Evolutionary conservation across 371 early-diverging fungal species (phyloP), one percentile per base, ranked within the genome.

Genomic region (Rhizopus microsporus): DNA sequence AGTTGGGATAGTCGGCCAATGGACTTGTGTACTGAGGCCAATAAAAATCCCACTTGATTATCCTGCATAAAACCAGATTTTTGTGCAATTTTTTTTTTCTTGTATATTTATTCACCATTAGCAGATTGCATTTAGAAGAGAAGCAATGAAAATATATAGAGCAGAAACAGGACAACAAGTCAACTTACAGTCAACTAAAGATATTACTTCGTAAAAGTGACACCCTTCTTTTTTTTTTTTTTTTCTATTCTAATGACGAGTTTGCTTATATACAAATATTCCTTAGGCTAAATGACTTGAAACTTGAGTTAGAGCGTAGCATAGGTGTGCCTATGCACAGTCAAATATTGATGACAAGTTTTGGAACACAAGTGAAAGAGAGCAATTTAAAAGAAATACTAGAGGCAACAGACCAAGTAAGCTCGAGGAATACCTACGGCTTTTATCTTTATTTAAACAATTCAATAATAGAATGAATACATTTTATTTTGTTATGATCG

Each of bases 321-420:
- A 76, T 79, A 15, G 80, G 77, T 37, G 75, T 86, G 12, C 76
- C 81, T 10, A 62, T 67, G 10, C 62, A 64, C 38, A 71, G 69
- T 43, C 86, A 86, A 66, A 84, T 86, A 60, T 61, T 86, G 51
- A 83, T 86, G 81, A 86, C 86, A 13, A 78, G 80, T 51, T 74
- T 68, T 56, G 86, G 86, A 6, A 68, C 72, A 8, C 80, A 78
- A 59, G 80, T 86, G 35, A 78, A 74, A 62, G 67, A 71, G 45
- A 73, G 74, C n/a, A 80, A 80, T 62, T 59, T 84, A 38, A 59
- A 64, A 29, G 78, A 79, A 17, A 74, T 80, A 1, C 54, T 80
- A 29, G 63, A 75, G 30, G 75, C 84, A 9, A 70, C 69, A n/a
- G 82, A 76, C 40, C 66, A 79, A 59, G 86, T 83, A 77, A 53